Percentiles rank a stretch among this genome's conserved stretches.
Evolutionary conservation across 768 basidiomycete genomes (phyloP).

Genomic region (Hemileccinum rubropunctum): DNA sequence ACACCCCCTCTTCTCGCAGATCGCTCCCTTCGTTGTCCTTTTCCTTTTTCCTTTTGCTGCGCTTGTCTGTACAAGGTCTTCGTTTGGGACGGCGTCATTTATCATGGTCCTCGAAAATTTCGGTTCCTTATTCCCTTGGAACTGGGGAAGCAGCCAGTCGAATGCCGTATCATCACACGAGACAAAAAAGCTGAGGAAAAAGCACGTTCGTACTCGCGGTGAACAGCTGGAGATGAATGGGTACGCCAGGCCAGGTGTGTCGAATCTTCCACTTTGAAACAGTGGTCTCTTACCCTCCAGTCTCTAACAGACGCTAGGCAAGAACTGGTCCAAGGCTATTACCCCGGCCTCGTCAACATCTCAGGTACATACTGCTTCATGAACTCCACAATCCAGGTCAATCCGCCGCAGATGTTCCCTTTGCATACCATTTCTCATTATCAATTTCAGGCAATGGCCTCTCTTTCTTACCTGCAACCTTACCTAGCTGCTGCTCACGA

Average conservation of each 20-base stretch:
- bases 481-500: slow-evolving; percentile 74
- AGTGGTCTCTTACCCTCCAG: background rate
- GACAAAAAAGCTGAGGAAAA: slow-evolving; percentile 48
- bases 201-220: slow-evolving; percentile 47
- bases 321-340: slow-evolving; percentile 44
- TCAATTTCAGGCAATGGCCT: slow-evolving; percentile 73
- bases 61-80: slow-evolving; percentile 31
- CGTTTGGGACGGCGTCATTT: slow-evolving; percentile 25
- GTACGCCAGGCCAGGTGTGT: slow-evolving; percentile 30
- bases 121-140: slow-evolving; percentile 59
- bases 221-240: slow-evolving; percentile 53
- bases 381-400: slow-evolving; percentile 91
- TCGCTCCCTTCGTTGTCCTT: slow-evolving; percentile 54
- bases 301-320: slow-evolving; percentile 22
- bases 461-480: slow-evolving; percentile 76
- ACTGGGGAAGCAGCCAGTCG: slow-evolving; percentile 44
- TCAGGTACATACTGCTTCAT: slow-evolving; percentile 97
- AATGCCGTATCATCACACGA: slow-evolving; percentile 26
- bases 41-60: slow-evolving; percentile 40
- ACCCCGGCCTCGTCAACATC: slow-evolving; percentile 91
- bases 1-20: slow-evolving; percentile 49
- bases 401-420: slow-evolving; percentile 5
- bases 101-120: slow-evolving; percentile 60
- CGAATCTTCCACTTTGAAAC: background rate
- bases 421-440: slow-evolving; percentile 15